These are phyloP conservation scores for Kwoniella pini DNA, from an alignment of 768 basidiomycete genomes.

Conservation along the genomic window DNA sequence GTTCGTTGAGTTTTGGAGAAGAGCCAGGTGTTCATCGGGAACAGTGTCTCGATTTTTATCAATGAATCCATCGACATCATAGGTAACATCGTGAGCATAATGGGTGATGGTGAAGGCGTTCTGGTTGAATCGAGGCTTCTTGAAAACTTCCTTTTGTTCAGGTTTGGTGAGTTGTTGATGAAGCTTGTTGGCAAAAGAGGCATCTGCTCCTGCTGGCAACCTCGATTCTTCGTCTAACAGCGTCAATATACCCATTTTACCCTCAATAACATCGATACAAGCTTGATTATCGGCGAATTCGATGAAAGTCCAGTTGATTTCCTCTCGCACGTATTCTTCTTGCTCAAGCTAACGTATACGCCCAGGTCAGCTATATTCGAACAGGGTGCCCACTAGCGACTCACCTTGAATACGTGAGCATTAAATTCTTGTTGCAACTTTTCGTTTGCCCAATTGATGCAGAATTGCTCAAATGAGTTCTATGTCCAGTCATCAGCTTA, in stretches of 20 bases:
- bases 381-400: not conserved
- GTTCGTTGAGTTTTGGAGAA: slow-evolving; percentile 84
- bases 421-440: slow-evolving; percentile 97
- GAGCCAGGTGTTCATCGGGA: slow-evolving; percentile 92
- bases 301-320: slow-evolving; percentile 99
- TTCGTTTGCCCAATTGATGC: slow-evolving; percentile 98
- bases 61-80: slow-evolving; percentile 96
- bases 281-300: slow-evolving; percentile 99
- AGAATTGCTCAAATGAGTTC: slow-evolving; percentile 79
- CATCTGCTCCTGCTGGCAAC: slow-evolving; percentile 85
- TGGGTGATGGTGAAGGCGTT: slow-evolving; percentile 97
- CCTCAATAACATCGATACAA: slow-evolving; percentile 97
- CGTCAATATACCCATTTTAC: slow-evolving; percentile 90
- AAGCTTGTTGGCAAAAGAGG: slow-evolving; percentile 89
- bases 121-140: slow-evolving; percentile 98
- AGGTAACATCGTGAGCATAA: slow-evolving; percentile 96
- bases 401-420: slow-evolving; percentile 72
- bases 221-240: slow-evolving; percentile 98
- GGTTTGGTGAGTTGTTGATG: slow-evolving; percentile 80
- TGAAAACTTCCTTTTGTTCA: slow-evolving; percentile 83
- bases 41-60: slow-evolving; percentile 99
- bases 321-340: slow-evolving; percentile 96
- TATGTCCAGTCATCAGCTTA: slow-evolving; percentile 11
- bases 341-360: slow-evolving; percentile 76
- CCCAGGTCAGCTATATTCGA: too few relatives aligned